A percentile compares a stretch with the other conserved stretches of the same genome.
These are phyloP conservation scores for Tetracentron sinense DNA, from an alignment of 164 flowering plant genomes.

Conservation along the genomic window DNA sequence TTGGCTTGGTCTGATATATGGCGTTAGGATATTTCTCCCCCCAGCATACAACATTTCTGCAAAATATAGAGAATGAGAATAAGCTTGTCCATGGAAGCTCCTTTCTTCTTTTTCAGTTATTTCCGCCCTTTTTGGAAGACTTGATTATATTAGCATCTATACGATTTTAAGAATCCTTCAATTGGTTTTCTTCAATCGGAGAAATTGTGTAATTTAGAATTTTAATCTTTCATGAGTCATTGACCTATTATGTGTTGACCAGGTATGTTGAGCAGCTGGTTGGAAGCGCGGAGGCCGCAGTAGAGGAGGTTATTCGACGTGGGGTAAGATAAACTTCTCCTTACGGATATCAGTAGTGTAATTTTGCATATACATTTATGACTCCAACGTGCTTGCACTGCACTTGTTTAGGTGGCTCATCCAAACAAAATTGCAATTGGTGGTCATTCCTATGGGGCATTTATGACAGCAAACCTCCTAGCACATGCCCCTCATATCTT, in stretches of 20 bases:
- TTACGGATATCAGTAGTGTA: not conserved
- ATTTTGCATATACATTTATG: not conserved
- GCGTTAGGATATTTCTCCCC: too few species aligned
- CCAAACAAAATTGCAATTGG: conserved; percentile 95
- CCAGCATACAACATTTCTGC: too few species aligned
- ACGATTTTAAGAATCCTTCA: not conserved
- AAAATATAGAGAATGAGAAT: too few species aligned
- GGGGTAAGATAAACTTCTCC: conserved; percentile 51
- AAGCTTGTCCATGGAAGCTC: too few species aligned
- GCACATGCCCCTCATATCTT: conserved; percentile 99
- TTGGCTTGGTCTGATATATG: not conserved
- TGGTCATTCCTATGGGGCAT: conserved; percentile 99
- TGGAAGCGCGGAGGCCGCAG: conserved; percentile 98
- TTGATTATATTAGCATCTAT: not conserved
- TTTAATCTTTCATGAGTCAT: not conserved
- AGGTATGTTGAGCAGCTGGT: conserved; percentile 96
- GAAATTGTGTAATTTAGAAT: not conserved
- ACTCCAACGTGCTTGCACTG: conserved; percentile 11
- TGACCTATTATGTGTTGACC: conserved; percentile 12
- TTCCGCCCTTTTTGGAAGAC: not conserved
- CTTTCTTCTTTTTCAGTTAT: too few species aligned
- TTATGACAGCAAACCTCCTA: conserved; percentile 95
- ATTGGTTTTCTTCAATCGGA: not conserved
- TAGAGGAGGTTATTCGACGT: conserved; percentile 84
- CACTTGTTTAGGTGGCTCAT: conserved; percentile 73